Evolutionary conservation across 2,329 filamentous ascomycete genomes (phyloP).

Genomic region (Fusarium continuum): DNA sequence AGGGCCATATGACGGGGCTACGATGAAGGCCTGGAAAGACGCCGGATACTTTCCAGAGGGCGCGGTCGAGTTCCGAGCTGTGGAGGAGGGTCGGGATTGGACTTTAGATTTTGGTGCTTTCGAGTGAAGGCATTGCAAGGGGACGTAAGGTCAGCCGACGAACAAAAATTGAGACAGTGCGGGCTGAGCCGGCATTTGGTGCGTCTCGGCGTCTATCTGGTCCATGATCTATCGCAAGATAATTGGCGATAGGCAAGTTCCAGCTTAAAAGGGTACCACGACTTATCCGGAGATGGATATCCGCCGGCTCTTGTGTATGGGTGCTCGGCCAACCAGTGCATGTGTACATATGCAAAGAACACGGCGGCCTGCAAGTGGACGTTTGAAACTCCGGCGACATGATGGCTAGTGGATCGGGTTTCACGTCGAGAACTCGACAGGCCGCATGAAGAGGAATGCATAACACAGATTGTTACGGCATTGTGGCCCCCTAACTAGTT

Average conservation of each 20-base stretch:
- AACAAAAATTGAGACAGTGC: conserved; percentile 12
- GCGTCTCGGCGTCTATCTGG: conserved; percentile 12
- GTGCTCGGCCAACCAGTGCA: conserved; percentile 34
- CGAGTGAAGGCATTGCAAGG: conserved; percentile 50
- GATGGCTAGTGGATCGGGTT: conserved; percentile 35
- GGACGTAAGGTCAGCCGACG: conserved; percentile 25
- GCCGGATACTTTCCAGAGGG: conserved; percentile 89
- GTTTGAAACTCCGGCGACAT: conserved; percentile 19
- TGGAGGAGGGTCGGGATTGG: conserved; percentile 66
- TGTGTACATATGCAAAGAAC: conserved; percentile 29
- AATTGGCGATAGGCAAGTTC: conserved; percentile 9
- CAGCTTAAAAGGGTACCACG: conserved; percentile 27
- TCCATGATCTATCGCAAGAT: conserved; percentile 24
- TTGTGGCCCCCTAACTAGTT: conserved; percentile 22
- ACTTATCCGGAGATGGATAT: conserved; percentile 26
- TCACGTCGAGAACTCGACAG: conserved; percentile 31
- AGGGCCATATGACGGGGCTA: conserved; percentile 84
- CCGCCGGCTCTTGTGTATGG: conserved; percentile 14
- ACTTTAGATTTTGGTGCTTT: conserved; percentile 58
- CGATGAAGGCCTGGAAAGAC: conserved; percentile 91
- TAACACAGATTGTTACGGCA: conserved; percentile 31
- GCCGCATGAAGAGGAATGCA: conserved; percentile 28
- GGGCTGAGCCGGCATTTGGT: conserved; percentile 19
- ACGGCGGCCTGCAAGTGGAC: conserved; percentile 23
- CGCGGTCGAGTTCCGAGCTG: conserved; percentile 75